Conservation (phyloP, 2,329 filamentous ascomycete genomes). For the Fusarium vanettenii region DNA sequence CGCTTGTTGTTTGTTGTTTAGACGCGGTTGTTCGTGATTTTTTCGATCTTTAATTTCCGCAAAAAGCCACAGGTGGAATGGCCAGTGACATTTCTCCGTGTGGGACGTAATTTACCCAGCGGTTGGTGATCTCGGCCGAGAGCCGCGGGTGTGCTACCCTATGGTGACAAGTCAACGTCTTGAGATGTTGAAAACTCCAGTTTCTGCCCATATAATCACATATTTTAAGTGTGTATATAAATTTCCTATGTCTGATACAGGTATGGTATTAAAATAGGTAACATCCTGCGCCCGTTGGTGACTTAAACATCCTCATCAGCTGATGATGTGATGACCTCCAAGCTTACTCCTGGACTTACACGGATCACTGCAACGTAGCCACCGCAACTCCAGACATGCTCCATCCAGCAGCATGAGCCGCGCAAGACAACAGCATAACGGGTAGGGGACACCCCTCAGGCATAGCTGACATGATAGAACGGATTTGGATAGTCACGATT, state of each 20-base stretch:
- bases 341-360: background rate
- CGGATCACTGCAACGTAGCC: background rate
- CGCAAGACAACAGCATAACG: background rate
- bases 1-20: conserved; percentile 23
- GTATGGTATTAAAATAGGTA: background rate
- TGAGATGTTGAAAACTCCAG: background rate
- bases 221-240: background rate
- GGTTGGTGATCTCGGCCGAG: conserved; percentile 25
- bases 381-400: background rate
- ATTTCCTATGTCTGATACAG: background rate
- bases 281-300: background rate
- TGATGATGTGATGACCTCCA: background rate
- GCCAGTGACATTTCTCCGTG: conserved; percentile 3
- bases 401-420: background rate
- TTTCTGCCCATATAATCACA: background rate
- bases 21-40: conserved; percentile 4
- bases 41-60: conserved; percentile 26
- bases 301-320: background rate
- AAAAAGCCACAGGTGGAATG: conserved; percentile 23
- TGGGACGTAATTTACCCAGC: conserved; percentile 26
- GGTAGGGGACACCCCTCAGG: background rate
- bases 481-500: background rate
- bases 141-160: conserved; percentile 23
- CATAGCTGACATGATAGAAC: background rate
- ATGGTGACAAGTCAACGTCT: background rate